Evolutionary conservation across 1,139 yeast genomes (phyloP).

Genomic region (Blastobotrys indianensis): DNA sequence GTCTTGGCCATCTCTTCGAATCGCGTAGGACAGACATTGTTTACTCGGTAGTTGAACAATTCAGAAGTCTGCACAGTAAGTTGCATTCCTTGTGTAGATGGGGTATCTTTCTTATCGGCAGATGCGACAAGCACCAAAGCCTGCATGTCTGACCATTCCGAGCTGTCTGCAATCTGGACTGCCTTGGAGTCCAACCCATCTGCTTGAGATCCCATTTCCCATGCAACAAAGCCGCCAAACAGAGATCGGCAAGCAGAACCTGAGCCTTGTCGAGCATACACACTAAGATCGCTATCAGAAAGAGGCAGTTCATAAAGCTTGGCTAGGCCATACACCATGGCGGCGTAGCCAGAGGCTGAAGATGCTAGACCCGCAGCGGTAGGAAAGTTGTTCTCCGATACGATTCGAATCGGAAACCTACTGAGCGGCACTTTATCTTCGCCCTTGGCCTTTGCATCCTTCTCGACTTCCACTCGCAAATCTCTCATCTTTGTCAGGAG

Average conservation of each 20-base stretch:
- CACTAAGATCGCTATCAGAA: conserved; percentile 75
- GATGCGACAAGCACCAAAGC: conserved; percentile 91
- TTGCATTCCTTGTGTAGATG: conserved; percentile 96
- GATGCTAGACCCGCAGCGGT: conserved; percentile 99
- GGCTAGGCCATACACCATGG: conserved; percentile 83
- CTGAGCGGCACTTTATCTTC: conserved; percentile 56
- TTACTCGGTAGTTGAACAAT: conserved; percentile 71
- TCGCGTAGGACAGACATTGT: conserved; percentile 76
- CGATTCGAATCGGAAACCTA: conserved; percentile 65
- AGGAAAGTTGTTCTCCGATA: conserved; percentile 94
- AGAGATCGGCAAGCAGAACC: conserved; percentile 97
- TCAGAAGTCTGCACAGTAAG: conserved; percentile 84
- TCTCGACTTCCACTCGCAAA: conserved; percentile 50
- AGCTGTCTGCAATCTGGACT: conserved; percentile 75
- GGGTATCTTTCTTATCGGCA: conserved; percentile 89
- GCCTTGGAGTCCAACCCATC: conserved; percentile 92
- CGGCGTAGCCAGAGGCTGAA: conserved; percentile 98
- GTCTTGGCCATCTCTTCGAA: conserved; percentile 76
- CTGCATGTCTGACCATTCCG: conserved; percentile 89
- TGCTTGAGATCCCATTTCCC: conserved; percentile 83
- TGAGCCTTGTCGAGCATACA: conserved; percentile 94
- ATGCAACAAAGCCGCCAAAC: conserved; percentile 96
- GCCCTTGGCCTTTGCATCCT: conserved; percentile 42
- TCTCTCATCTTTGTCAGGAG: conserved; percentile 71
- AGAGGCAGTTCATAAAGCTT: conserved; percentile 75